These are phyloP conservation scores for Zygotorulaspora florentina DNA, from an alignment of 805 yeast species.

Conservation along the genomic window DNA sequence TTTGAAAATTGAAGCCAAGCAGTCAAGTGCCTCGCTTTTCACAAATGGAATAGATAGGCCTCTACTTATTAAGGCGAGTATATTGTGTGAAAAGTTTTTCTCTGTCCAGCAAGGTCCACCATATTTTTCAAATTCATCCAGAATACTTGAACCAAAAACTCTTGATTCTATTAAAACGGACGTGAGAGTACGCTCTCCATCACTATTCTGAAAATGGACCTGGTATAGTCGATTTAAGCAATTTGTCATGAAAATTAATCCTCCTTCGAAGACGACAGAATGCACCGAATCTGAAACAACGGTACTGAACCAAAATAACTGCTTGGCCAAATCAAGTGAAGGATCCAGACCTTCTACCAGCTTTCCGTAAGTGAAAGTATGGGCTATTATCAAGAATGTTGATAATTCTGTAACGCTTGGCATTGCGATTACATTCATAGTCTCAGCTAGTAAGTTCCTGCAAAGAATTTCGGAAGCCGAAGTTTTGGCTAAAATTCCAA, in stretches of 20 bases:
- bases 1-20: conserved; percentile 43
- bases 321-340: conserved; percentile 28
- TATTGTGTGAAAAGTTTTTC: conserved; percentile 48
- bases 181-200: conserved; percentile 29
- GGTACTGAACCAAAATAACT: conserved; percentile 39
- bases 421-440: conserved; percentile 35
- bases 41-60: conserved; percentile 60
- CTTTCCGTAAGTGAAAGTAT: conserved; percentile 40
- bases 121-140: conserved; percentile 42
- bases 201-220: conserved; percentile 30
- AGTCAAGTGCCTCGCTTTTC: conserved; percentile 44
- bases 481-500: conserved; percentile 62
- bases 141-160: conserved; percentile 38
- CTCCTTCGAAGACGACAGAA: conserved; percentile 39
- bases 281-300: conserved; percentile 34
- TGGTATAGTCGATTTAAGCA: conserved; percentile 35
- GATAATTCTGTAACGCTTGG: conserved; percentile 34
- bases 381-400: conserved; percentile 34
- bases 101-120: conserved; percentile 39
- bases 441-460: conserved; percentile 27
- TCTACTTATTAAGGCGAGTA: conserved; percentile 46
- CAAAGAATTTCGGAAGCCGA: conserved; percentile 60
- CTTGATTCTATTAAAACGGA: conserved; percentile 32
- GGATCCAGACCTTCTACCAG: conserved; percentile 38
- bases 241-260: conserved; percentile 37